Evolutionary conservation across 208 protist species (phyloP).

Genomic region (Angomonas ambiguus): DNA sequence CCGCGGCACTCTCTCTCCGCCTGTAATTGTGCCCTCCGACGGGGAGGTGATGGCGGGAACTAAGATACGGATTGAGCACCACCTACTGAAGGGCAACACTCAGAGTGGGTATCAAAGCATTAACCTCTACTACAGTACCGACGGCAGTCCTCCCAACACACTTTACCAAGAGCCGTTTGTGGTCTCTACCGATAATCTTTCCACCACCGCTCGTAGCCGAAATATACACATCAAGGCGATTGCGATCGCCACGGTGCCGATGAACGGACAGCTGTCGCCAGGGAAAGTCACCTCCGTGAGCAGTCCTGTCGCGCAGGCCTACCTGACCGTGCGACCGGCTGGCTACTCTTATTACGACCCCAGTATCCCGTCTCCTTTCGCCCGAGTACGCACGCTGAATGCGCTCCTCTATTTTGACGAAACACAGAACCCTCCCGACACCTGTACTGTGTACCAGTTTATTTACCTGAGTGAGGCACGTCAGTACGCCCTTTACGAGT

Average conservation of each 20-base stretch:
- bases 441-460: constrained; percentile 64
- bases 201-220: constrained; percentile 14
- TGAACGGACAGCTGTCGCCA: not conserved
- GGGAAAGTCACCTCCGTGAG: not conserved
- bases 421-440: constrained; percentile 40
- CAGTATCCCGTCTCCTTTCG: constrained; percentile 43
- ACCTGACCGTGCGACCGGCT: constrained; percentile 42
- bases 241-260: constrained; percentile 22
- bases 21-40: constrained; percentile 43
- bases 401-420: constrained; percentile 82
- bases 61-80: constrained; percentile 52
- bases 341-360: constrained; percentile 67
- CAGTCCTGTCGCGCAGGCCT: constrained; percentile 44
- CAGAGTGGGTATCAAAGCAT: constrained; percentile 16
- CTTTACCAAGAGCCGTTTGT: constrained; percentile 69
- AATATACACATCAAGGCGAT: constrained; percentile 47
- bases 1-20: constrained; percentile 20
- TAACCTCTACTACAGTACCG: constrained; percentile 76
- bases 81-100: constrained; percentile 32
- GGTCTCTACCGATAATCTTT: constrained; percentile 41
- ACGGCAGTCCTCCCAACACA: constrained; percentile 66
- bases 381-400: constrained; percentile 36
- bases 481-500: not conserved
- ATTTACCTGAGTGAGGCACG: constrained; percentile 50
- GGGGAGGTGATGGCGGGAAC: constrained; percentile 74